phyloP scores from a whole-genome alignment of 257 asterid species.

The Marsdenia floribunda region DNA sequence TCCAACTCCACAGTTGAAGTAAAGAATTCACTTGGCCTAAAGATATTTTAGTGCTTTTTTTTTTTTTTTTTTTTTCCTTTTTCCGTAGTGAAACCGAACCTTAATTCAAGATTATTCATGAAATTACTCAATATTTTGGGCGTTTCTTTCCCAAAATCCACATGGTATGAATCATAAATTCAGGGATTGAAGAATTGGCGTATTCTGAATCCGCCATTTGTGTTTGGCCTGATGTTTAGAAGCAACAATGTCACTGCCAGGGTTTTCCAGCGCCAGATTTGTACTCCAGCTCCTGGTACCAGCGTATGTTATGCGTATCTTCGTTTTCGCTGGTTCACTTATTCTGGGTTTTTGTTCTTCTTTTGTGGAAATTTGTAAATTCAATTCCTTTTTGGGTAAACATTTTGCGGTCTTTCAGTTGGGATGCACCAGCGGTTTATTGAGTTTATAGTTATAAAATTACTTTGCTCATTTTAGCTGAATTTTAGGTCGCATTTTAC shows the following conservation, averaged over 20 bases:
- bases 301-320: conserved; percentile 38
- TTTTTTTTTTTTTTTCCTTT: too few species aligned
- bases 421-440: neutral
- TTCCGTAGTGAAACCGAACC: neutral
- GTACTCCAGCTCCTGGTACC: conserved; percentile 90
- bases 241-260: conserved; percentile 95
- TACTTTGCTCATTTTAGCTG: neutral
- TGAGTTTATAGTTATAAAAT: neutral
- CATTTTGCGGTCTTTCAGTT: neutral
- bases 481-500: neutral
- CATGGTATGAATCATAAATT: neutral
- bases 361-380: neutral
- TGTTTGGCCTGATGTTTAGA: conserved; percentile 55
- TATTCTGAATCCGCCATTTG: neutral
- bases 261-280: conserved; percentile 94
- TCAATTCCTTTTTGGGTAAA: neutral
- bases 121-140: neutral
- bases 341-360: neutral
- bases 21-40: neutral
- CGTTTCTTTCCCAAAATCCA: conserved; percentile 9
- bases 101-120: conserved; percentile 7
- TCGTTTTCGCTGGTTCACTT: conserved; percentile 2
- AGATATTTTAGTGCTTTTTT: neutral
- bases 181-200: neutral
- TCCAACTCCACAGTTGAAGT: neutral